A percentile compares a stretch with the other conserved stretches of the same genome.
Conservation (phyloP, 805 yeast species). For the Priceomyces carsonii region DNA sequence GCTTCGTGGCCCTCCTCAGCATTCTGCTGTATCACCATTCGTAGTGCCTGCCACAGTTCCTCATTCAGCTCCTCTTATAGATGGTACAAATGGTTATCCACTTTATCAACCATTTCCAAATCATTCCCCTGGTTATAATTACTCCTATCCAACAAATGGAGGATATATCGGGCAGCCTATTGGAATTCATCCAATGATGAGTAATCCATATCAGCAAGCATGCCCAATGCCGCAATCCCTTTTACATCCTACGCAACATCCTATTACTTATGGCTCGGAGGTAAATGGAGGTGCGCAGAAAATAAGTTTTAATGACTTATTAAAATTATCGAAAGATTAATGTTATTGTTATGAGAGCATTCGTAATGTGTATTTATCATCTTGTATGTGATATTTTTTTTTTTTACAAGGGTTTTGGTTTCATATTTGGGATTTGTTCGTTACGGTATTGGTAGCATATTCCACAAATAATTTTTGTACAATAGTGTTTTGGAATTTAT, state of each 20-base stretch:
- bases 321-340: conserved; percentile 26
- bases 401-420: too few species aligned
- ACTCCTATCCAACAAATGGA: conserved; percentile 3
- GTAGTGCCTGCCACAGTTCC: too few species aligned
- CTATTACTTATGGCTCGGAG: conserved; percentile 2
- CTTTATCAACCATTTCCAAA: conserved; percentile 3
- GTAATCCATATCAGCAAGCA: conserved; percentile 9
- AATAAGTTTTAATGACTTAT: conserved; percentile 42
- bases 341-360: conserved; percentile 5
- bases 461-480: too few species aligned
- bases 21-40: neutral
- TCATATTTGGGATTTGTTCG: too few species aligned
- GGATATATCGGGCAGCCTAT: conserved; percentile 1
- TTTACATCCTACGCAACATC: conserved; percentile 5
- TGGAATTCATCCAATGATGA: conserved; percentile 6
- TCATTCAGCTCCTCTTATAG: too few species aligned
- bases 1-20: conserved; percentile 6
- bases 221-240: conserved; percentile 8
- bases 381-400: too few species aligned
- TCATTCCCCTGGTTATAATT: conserved; percentile 5
- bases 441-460: too few species aligned
- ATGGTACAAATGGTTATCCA: too few species aligned
- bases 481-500: too few species aligned
- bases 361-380: too few species aligned
- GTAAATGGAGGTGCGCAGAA: conserved; percentile 29